Evolutionary conservation across 306 rosid genomes (phyloP), one percentile per base, ranked within the genome.

Genomic region (Lathyrus tuberosus): DNA sequence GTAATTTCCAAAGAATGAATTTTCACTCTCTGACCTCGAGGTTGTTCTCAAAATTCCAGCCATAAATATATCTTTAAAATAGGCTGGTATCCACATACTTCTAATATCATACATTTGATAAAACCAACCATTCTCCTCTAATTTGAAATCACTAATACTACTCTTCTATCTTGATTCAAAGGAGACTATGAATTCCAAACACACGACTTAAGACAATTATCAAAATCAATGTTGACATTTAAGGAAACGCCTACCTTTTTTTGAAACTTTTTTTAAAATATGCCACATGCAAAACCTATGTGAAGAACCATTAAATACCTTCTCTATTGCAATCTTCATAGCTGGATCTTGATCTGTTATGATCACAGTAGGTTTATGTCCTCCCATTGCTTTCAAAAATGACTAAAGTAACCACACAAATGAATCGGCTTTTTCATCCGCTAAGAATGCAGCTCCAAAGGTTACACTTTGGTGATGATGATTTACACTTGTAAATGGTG

Each of bases 61-160:
- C 26, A 43, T 24, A 44, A 44, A 65, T 26, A 49, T 43, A 13
- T 65, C 14, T 3, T n/a, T 28, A n/a, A 65, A 65, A 17, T 48
- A 65, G n/a, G 57, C 9, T 14, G 5, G 70, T 13, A 44, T 28
- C 28, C 28, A 66, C 30, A 30, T 26, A 11, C 16, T 47, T 8
- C 59, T 0, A 14, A 66, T 66, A 4, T 66, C 71, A 66, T 8
- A 47, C 30, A 47, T 30, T n/a, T 47, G 42, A 26, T 43, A 44
- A 33, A 40, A 10, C 13, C 3, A 47, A 15, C 6, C 20, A 49
- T 49, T n/a, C n/a, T n/a, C n/a, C n/a, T n/a, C n/a, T n/a, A n/a
- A n/a, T n/a, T n/a, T 49, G 13, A 49, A 16, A 49, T 17, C 57
- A 7, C 5, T 2, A 49, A 17, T 49, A 49, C 2, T 49, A 49